Percentiles rank a stretch among this genome's conserved stretches.
Evolutionary conservation across 208 protist genomes (phyloP).

Genomic region (Blechomonas ayalai): DNA sequence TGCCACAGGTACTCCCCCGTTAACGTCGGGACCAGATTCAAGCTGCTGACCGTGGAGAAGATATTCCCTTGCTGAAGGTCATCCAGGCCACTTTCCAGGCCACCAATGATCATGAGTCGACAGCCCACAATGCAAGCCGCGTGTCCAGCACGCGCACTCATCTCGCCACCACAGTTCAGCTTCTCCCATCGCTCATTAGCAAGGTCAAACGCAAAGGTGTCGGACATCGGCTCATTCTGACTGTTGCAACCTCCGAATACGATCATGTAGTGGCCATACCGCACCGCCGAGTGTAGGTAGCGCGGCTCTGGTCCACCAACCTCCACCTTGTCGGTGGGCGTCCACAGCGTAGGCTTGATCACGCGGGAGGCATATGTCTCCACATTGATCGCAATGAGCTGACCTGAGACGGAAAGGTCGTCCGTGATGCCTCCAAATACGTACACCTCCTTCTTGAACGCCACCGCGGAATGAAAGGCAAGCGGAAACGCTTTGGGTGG

Average conservation of each 20-base stretch:
- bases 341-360: constrained; percentile 3
- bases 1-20: constrained; percentile 52
- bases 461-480: constrained; percentile 63
- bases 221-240: constrained; percentile 50
- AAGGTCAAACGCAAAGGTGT: constrained; percentile 79
- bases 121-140: constrained; percentile 59
- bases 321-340: constrained; percentile 1
- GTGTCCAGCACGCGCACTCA: constrained; percentile 41
- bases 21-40: constrained; percentile 53
- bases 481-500: constrained; percentile 46
- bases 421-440: constrained; percentile 83
- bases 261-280: constrained; percentile 78
- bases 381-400: constrained; percentile 61
- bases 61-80: constrained; percentile 1
- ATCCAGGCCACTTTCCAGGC: constrained; percentile 42
- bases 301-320: constrained; percentile 17
- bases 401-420: constrained; percentile 39
- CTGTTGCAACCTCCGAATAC: constrained; percentile 72
- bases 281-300: constrained; percentile 70
- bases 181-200: constrained; percentile 71
- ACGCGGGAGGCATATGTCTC: constrained; percentile 51
- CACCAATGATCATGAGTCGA: constrained; percentile 67
- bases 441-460: constrained; percentile 42
- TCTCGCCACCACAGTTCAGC: constrained; percentile 29
- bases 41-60: constrained; percentile 36